Evolutionary conservation across 2,329 filamentous ascomycete species (phyloP).

Genomic region (Aphanocladium album): DNA sequence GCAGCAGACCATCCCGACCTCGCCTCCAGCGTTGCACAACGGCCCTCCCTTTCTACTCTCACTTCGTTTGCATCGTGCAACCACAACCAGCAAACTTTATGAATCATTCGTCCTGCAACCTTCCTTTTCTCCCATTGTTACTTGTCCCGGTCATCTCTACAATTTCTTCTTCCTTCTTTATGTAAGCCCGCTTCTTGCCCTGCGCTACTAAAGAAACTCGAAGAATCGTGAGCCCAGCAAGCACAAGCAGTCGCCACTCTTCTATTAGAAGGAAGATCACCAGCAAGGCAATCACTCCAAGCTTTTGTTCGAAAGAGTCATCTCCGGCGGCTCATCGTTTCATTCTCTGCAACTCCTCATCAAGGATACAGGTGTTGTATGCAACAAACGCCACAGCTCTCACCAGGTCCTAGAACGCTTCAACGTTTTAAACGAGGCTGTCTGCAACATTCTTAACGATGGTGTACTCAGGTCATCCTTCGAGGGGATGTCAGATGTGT

Average conservation of each 20-base stretch:
- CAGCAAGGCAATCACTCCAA: no score
- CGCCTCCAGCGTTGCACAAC: constrained; percentile 7
- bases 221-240: no score
- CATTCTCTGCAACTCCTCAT: no score
- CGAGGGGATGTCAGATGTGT: constrained; percentile 68
- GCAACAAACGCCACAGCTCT: background rate
- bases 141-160: background rate
- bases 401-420: no score
- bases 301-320: no score
- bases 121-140: background rate
- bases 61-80: constrained; percentile 11
- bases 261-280: no score
- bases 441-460: constrained; percentile 32
- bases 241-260: no score
- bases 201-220: background rate
- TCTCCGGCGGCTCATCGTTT: no score
- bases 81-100: constrained; percentile 7
- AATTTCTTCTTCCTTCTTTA: background rate
- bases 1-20: background rate
- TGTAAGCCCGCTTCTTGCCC: background rate
- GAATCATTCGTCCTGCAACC: background rate
- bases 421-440: no score
- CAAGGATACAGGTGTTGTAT: background rate
- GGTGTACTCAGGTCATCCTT: constrained; percentile 64
- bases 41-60: background rate